phyloP scores from a whole-genome alignment of 306 rosid species.

The Urtica urens region DNA sequence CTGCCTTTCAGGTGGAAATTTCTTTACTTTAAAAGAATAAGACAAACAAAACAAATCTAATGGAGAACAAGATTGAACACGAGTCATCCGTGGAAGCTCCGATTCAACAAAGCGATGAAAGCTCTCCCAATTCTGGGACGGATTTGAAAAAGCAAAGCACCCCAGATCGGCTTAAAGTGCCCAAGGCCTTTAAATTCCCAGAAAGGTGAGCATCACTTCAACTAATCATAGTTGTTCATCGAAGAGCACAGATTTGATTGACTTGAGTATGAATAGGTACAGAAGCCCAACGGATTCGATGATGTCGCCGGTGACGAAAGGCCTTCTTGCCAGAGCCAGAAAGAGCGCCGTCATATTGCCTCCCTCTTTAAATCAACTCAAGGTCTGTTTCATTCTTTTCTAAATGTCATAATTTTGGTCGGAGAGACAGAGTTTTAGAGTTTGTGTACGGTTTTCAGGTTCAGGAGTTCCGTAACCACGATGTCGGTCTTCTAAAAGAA shows the following conservation, averaged over 20 bases:
- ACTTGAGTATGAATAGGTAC: slow-evolving; percentile 52
- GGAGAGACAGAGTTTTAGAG: too few species aligned
- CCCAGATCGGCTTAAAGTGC: slow-evolving; percentile 62
- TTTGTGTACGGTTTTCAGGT: too few species aligned
- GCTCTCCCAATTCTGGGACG: slow-evolving; percentile 17
- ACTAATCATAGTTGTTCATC: too few species aligned
- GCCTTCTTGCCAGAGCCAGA: slow-evolving; percentile 62
- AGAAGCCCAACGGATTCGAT: slow-evolving; percentile 85
- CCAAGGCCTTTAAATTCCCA: slow-evolving; percentile 70
- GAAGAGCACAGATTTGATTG: not conserved
- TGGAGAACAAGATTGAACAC: slow-evolving; percentile 33
- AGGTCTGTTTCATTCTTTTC: slow-evolving; percentile 21
- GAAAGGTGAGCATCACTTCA: slow-evolving; percentile 46
- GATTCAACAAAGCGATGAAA: slow-evolving; percentile 18
- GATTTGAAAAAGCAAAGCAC: slow-evolving; percentile 45
- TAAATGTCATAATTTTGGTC: too few species aligned
- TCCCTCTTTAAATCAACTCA: slow-evolving; percentile 31
- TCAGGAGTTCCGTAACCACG: slow-evolving; percentile 31
- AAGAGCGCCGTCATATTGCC: slow-evolving; percentile 48
- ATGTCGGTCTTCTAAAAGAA: slow-evolving; percentile 25
- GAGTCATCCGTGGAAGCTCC: slow-evolving; percentile 24
- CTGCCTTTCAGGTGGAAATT: not conserved
- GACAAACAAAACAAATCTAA: too few species aligned
- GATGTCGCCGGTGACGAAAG: slow-evolving; percentile 74
- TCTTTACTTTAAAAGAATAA: too few species aligned